These are phyloP conservation scores for Leishmania martiniquensis DNA, from an alignment of 208 protist genomes.

Conservation along the genomic window DNA sequence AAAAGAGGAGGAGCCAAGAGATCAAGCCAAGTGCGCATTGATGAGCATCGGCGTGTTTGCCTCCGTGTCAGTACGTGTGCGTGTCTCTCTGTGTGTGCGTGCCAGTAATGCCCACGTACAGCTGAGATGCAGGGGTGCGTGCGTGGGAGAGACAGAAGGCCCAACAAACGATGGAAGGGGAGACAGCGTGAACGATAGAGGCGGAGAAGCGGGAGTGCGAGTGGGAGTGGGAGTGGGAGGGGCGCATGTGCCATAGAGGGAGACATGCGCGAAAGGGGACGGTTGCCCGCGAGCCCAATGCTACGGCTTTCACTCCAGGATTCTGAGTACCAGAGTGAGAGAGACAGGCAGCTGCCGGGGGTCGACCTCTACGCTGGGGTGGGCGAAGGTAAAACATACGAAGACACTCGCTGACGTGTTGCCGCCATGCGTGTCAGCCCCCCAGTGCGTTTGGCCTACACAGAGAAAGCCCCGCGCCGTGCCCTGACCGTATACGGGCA, in stretches of 20 bases:
- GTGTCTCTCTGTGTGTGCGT: too few species aligned
- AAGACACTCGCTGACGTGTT: background rate
- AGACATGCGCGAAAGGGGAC: background rate
- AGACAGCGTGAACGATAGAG: background rate
- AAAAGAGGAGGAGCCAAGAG: background rate
- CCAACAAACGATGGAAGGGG: background rate
- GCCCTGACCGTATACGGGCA: background rate
- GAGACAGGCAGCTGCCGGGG: background rate
- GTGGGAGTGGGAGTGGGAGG: background rate
- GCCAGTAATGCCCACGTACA: background rate
- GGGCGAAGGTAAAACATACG: background rate
- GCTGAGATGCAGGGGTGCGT: background rate
- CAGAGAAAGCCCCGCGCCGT: background rate
- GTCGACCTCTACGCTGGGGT: background rate
- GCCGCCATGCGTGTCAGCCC: too few species aligned
- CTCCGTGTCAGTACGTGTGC: background rate
- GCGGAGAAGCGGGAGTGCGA: background rate
- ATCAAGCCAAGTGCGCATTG: background rate
- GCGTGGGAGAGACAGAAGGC: background rate
- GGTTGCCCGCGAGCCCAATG: background rate
- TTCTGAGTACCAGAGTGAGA: background rate
- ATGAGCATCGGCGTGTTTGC: background rate
- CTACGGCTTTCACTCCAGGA: background rate
- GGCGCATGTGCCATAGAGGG: background rate
- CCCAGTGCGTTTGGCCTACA: background rate